Percentiles rank a stretch among this genome's conserved stretches.
phyloP scores from a whole-genome alignment of 495 filamentous ascomycete species.

The Penicillium roqueforti region DNA sequence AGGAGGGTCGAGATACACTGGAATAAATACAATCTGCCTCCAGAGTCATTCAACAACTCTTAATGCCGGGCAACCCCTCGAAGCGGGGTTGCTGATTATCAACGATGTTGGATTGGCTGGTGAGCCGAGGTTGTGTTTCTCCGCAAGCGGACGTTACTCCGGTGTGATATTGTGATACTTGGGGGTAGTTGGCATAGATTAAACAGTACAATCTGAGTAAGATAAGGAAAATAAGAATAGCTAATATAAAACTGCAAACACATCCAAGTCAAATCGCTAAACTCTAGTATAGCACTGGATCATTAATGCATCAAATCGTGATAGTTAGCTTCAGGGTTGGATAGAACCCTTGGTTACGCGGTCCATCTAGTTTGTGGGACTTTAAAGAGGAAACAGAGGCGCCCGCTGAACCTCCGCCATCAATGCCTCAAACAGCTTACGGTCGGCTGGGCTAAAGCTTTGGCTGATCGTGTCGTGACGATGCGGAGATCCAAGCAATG shows the following conservation, averaged over 20 bases:
- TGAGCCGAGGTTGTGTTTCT: not conserved
- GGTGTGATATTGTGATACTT: not conserved
- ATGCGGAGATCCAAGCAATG: constrained; percentile 20
- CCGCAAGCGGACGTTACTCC: not conserved
- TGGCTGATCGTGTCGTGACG: not conserved
- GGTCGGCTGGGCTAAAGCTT: constrained; percentile 13
- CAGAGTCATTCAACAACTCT: not conserved
- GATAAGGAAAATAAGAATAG: not conserved
- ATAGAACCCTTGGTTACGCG: not conserved
- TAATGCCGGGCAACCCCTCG: not conserved
- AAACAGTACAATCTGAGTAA: not conserved
- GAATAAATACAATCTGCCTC: not conserved
- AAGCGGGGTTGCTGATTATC: constrained; percentile 9
- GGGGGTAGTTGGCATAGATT: not conserved
- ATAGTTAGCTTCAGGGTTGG: not conserved
- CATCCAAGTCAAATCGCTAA: not conserved
- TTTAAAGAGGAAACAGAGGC: constrained; percentile 3
- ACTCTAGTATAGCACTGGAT: not conserved
- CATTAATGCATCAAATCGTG: constrained; percentile 4
- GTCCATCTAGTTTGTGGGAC: not conserved
- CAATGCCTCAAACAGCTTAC: constrained; percentile 20
- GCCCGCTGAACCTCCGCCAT: constrained; percentile 18
- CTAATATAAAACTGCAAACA: not conserved
- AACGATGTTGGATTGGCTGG: not conserved
- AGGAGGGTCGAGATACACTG: not conserved